A percentile compares a stretch with the other conserved stretches of the same genome.
phyloP scores from a whole-genome alignment of 306 rosid species.

The Casuarina cunninghamiana region DNA sequence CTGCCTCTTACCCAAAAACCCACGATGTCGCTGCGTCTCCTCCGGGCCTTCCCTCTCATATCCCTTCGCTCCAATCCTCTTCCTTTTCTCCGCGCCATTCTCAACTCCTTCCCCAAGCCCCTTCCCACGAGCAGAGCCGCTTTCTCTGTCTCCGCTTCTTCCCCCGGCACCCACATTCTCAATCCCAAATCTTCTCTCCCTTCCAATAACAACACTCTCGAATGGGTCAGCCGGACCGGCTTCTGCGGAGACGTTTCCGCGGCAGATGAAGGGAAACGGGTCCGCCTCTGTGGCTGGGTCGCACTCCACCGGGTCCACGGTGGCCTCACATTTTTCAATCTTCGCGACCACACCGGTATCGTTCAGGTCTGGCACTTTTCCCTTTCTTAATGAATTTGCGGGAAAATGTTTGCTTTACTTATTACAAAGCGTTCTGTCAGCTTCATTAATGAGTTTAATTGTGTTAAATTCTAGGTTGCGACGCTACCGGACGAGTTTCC shows the following conservation, averaged over 20 bases:
- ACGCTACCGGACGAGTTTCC: slow-evolving; percentile 92
- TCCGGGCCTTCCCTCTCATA: slow-evolving; percentile 60
- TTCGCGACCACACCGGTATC: slow-evolving; percentile 78
- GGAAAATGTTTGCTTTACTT: background rate
- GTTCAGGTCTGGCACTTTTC: slow-evolving; percentile 55
- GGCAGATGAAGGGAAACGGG: slow-evolving; percentile 63
- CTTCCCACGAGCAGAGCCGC: slow-evolving; percentile 26
- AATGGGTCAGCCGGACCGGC: slow-evolving; percentile 68
- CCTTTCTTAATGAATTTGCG: background rate
- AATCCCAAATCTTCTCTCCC: slow-evolving; percentile 18
- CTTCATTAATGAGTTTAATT: slow-evolving; percentile 4
- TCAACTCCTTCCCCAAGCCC: slow-evolving; percentile 32
- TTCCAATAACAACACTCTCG: slow-evolving; percentile 38
- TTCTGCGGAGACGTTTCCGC: slow-evolving; percentile 60
- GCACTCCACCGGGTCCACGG: slow-evolving; percentile 92
- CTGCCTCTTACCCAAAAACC: background rate
- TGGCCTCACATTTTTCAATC: slow-evolving; percentile 81
- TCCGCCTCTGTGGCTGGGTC: slow-evolving; percentile 90
- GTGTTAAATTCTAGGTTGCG: slow-evolving; percentile 55
- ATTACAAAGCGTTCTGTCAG: background rate
- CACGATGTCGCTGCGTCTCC: slow-evolving; percentile 54
- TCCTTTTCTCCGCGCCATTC: slow-evolving; percentile 29
- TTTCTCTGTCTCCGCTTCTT: slow-evolving; percentile 32
- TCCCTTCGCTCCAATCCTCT: slow-evolving; percentile 49
- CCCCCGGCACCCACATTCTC: slow-evolving; percentile 23